phyloP scores from a whole-genome alignment of 371 early-diverging fungal genomes.

The Mortierella sp. region DNA sequence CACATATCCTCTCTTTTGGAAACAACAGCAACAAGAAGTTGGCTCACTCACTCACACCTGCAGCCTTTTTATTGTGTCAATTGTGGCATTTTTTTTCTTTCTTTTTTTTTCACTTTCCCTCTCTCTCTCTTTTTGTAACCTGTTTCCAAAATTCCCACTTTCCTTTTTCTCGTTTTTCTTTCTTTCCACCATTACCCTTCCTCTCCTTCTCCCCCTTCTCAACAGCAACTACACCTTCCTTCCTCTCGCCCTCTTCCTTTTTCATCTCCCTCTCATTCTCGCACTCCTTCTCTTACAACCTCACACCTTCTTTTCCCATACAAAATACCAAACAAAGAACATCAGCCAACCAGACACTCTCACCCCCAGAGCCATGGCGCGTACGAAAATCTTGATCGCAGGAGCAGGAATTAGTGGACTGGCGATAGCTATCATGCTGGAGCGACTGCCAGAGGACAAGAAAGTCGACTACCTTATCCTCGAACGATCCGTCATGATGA shows the following conservation, averaged over 20 bases:
- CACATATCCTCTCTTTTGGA: not conserved
- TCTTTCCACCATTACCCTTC: not conserved
- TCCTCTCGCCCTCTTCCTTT: not conserved
- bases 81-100: not conserved
- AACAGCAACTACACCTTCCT: not conserved
- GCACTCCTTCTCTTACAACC: not conserved
- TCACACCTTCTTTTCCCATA: not conserved
- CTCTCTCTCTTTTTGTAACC: not conserved
- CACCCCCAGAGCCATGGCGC: slow-evolving; percentile 5
- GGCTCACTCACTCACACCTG: not conserved
- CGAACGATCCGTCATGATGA: slow-evolving; percentile 30
- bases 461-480: slow-evolving; percentile 55
- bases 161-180: not conserved
- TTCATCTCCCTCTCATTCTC: not conserved
- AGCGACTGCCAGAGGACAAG: slow-evolving; percentile 44
- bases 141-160: not conserved
- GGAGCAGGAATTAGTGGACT: slow-evolving; percentile 50
- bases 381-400: slow-evolving; percentile 46
- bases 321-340: not conserved
- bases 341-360: not conserved
- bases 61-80: not conserved
- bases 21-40: not conserved
- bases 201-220: not conserved
- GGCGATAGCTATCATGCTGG: slow-evolving; percentile 51
- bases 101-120: not conserved